Conservation (phyloP, 1,284 basidiomycete species). For the Termitomyces sp. region DNA sequence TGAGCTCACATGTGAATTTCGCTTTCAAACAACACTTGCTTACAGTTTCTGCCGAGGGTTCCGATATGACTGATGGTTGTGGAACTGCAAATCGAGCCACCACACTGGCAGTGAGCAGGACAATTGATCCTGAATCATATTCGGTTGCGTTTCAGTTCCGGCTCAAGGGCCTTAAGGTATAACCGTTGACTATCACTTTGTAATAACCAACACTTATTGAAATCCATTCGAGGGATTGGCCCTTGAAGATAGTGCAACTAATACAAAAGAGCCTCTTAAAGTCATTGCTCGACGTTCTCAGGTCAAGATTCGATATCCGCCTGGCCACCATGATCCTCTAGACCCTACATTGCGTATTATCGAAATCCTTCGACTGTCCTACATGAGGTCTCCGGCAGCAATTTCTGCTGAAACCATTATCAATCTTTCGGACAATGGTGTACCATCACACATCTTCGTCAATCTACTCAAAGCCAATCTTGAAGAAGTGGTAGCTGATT, state of each 20-base stretch:
- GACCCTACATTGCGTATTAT: constrained; percentile 40
- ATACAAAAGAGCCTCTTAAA: constrained; percentile 24
- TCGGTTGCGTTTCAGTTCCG: constrained; percentile 50
- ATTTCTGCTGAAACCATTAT: constrained; percentile 47
- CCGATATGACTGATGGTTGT: constrained; percentile 53
- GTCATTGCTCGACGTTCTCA: constrained; percentile 45
- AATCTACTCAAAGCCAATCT: constrained; percentile 34
- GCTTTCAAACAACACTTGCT: not conserved
- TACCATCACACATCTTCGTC: constrained; percentile 34
- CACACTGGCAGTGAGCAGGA: constrained; percentile 28
- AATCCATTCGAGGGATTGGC: constrained; percentile 36
- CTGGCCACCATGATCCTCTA: constrained; percentile 28
- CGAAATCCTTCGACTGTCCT: constrained; percentile 44
- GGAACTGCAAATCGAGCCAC: constrained; percentile 41
- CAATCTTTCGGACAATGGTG: constrained; percentile 48
- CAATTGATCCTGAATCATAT: constrained; percentile 32
- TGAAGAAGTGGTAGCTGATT: constrained; percentile 28
- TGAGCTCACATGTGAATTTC: not conserved
- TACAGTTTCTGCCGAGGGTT: constrained; percentile 23
- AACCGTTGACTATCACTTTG: not conserved
- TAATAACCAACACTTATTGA: not conserved
- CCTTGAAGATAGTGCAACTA: constrained; percentile 31
- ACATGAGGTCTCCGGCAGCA: constrained; percentile 35
- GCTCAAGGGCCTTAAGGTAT: constrained; percentile 42
- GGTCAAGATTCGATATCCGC: constrained; percentile 41